A percentile compares a stretch with the other conserved stretches of the same genome.
Evolutionary conservation across 257 asterid genomes (phyloP).

Genomic region (Solanum verrucosum): DNA sequence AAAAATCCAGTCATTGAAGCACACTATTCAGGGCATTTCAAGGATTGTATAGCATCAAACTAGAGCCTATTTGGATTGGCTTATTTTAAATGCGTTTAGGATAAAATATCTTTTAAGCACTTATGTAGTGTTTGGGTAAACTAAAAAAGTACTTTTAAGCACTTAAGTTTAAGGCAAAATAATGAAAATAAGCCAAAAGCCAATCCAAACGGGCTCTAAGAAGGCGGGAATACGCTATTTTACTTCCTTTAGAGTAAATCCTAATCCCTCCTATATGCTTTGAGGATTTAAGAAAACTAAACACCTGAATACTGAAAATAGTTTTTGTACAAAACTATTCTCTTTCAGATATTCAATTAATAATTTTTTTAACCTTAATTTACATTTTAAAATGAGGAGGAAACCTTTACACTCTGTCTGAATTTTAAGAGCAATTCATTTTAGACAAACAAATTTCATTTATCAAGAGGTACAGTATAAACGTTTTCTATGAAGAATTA

Average conservation of each 20-base stretch:
- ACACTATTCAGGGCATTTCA: background rate
- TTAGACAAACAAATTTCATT: background rate
- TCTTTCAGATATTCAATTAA: background rate
- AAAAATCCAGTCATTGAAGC: background rate
- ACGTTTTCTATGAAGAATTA: background rate
- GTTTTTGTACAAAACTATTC: background rate
- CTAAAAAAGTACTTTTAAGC: background rate
- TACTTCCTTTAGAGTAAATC: background rate
- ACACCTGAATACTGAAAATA: background rate
- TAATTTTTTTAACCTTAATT: background rate
- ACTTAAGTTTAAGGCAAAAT: background rate
- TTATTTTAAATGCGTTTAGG: background rate
- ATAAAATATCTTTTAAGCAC: background rate
- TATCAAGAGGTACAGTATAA: background rate
- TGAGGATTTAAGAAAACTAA: background rate
- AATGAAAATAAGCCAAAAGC: background rate
- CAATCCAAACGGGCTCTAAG: background rate
- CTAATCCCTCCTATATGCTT: background rate
- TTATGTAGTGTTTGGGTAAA: background rate
- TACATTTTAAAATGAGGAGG: background rate
- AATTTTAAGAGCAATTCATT: background rate
- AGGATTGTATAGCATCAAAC: background rate
- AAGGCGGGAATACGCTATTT: background rate
- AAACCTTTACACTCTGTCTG: background rate
- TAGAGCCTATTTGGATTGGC: background rate